phyloP scores from a whole-genome alignment of 164 flowering plant genomes.

The Piper betle region DNA sequence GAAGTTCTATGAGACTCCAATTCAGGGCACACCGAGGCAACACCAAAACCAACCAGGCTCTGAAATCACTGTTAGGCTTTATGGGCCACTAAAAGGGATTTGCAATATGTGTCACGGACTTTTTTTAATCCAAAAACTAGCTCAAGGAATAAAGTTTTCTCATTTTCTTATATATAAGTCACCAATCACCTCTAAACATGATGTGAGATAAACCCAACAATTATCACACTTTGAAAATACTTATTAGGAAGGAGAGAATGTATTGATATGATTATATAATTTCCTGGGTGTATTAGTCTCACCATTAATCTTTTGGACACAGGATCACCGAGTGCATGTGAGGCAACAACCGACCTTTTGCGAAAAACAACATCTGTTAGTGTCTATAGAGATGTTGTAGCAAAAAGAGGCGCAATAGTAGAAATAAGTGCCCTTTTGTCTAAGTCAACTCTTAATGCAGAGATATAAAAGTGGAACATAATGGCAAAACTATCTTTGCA shows the following conservation, averaged over 20 bases:
- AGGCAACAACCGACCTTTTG: constrained; percentile 83
- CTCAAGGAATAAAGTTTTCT: too few relatives aligned
- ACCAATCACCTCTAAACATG: too few relatives aligned
- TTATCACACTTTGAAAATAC: constrained; percentile 69
- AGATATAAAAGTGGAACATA: constrained; percentile 26
- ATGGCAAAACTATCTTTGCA: constrained; percentile 1
- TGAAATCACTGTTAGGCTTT: too few relatives aligned
- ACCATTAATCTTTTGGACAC: constrained; percentile 55
- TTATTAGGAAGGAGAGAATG: constrained; percentile 62
- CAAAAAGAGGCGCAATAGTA: constrained; percentile 74
- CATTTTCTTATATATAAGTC: too few relatives aligned
- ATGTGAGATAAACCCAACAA: too few relatives aligned
- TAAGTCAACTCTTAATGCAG: constrained; percentile 36
- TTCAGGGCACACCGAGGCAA: too few relatives aligned
- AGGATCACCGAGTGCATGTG: constrained; percentile 51
- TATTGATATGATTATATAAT: constrained; percentile 57
- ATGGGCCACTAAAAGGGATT: too few relatives aligned
- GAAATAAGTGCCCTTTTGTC: constrained; percentile 50
- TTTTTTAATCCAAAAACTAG: too few relatives aligned
- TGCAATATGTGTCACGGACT: too few relatives aligned
- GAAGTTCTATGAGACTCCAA: too few relatives aligned
- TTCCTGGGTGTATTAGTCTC: constrained; percentile 59
- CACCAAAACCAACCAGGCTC: too few relatives aligned
- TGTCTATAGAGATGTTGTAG: constrained; percentile 45
- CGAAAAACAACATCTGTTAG: constrained; percentile 47